These are phyloP conservation scores for Neonectria magnoliae DNA, from an alignment of 2,329 filamentous ascomycete species.

Conservation along the genomic window DNA sequence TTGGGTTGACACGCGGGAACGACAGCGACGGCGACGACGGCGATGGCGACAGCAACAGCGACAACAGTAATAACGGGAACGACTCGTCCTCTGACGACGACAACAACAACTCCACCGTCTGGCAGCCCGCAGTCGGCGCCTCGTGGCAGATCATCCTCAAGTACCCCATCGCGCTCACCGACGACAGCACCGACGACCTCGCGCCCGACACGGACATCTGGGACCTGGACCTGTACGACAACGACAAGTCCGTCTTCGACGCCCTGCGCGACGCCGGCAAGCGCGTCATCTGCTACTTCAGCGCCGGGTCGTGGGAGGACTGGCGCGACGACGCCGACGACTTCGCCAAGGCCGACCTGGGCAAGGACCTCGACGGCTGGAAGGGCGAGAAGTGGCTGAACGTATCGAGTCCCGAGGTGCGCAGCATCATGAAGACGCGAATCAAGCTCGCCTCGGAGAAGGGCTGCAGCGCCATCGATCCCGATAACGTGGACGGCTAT, in stretches of 20 bases:
- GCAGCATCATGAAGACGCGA: constrained; percentile 70
- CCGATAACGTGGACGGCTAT: constrained; percentile 77
- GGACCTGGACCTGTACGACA: constrained; percentile 67
- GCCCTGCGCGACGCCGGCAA: constrained; percentile 66
- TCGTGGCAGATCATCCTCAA: constrained; percentile 72
- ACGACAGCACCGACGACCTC: constrained; percentile 43
- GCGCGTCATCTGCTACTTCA: constrained; percentile 80
- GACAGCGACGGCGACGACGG: constrained; percentile 23
- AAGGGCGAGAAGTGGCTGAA: constrained; percentile 74
- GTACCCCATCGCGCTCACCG: constrained; percentile 55
- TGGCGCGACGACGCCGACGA: constrained; percentile 66
- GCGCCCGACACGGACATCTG: constrained; percentile 61
- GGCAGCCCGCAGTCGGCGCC: constrained; percentile 62
- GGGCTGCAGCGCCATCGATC: constrained; percentile 75
- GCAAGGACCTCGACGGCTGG: constrained; percentile 70
- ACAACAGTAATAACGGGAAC: constrained; percentile 14
- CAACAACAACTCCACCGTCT: constrained; percentile 47
- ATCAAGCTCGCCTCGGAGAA: constrained; percentile 68
- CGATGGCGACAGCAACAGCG: constrained; percentile 37
- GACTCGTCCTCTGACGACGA: not conserved
- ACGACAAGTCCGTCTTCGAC: constrained; percentile 53
- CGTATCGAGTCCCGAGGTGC: constrained; percentile 65
- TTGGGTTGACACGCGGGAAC: constrained; percentile 58
- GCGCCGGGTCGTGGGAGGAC: constrained; percentile 74
- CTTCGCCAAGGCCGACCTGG: constrained; percentile 66